phyloP scores from a whole-genome alignment of 177 flowering plant species.

The Tripterygium wilfordii region DNA sequence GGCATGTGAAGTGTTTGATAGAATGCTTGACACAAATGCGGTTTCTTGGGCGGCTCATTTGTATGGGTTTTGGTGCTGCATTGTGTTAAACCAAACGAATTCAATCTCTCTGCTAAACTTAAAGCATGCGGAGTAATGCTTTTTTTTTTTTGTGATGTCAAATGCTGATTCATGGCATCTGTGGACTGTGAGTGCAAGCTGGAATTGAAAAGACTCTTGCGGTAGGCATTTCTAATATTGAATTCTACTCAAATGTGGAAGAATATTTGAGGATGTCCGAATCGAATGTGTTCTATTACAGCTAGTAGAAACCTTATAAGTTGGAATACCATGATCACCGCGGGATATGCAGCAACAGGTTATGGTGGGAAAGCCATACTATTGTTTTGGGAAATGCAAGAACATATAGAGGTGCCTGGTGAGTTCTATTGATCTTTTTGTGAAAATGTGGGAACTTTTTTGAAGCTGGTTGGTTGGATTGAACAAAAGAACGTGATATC shows the following conservation, averaged over 20 bases:
- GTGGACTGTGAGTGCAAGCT: constrained; percentile 41
- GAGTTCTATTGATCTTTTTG: constrained; percentile 68
- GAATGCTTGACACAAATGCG: constrained; percentile 67
- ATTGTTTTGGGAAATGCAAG: constrained; percentile 43
- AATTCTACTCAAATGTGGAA: constrained; percentile 71
- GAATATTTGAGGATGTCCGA: constrained; percentile 37
- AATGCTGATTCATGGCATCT: constrained; percentile 51
- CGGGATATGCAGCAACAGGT: constrained; percentile 34
- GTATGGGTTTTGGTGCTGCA: constrained; percentile 44
- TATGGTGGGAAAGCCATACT: constrained; percentile 29
- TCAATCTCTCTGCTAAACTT: constrained; percentile 51
- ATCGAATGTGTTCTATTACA: constrained; percentile 45
- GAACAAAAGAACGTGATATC: constrained; percentile 48
- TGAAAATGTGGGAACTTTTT: constrained; percentile 41
- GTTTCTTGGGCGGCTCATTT: constrained; percentile 80
- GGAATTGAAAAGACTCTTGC: constrained; percentile 45
- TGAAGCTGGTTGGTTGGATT: constrained; percentile 46
- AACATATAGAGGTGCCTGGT: constrained; percentile 44
- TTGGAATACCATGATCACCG: constrained; percentile 71
- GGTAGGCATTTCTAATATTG: constrained; percentile 66
- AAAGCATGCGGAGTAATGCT: constrained; percentile 49
- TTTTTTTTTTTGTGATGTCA: constrained; percentile 27
- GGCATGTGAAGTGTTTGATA: constrained; percentile 56
- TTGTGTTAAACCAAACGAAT: constrained; percentile 55
- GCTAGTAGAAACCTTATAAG: constrained; percentile 39